Base-by-base conservation (phyloP, 345 rosid genomes). In the Theobroma cacao region DNA sequence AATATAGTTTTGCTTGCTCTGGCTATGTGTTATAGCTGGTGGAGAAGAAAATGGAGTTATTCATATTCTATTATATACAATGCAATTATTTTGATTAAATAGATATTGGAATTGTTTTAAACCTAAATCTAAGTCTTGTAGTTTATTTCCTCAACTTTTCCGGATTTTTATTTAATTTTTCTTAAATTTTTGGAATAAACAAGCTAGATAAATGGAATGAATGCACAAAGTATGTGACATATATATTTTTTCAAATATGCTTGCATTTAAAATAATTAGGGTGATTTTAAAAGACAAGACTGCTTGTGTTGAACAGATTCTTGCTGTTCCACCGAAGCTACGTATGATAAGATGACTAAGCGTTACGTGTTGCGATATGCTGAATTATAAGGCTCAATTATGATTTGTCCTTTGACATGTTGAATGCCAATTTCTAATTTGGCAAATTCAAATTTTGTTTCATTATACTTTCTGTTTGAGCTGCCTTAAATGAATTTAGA, bases 401-500 rank as follows among this genome's bases (percentile, higher is more conserved):
- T 47, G 52, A 13, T 4, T 47, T 14, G 52, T 47, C 18, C 52
- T 47, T 47, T 41, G 47, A 41, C 47, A 41, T 41, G 47, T 7
- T 9, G 20, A 7, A 24, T 22, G 7, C 20, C 3, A 17, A 30
- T 68, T n/a, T 17, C 18, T 7, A 24, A 36, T 30, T 47, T 47
- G 52, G 52, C 52, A 47, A 47, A 14, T 47, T 18, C 13, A 47
- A 38, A 47, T 10, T 36, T 41, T 47, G 18, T 47, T 13, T 47
- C 52, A 13, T 47, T 58, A 12, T 31, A 47, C 10, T 47, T 48
- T 30, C 12, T n/a, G 31, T 33, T 28, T 31, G 48, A 0, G 13
- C 80, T n/a, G 76, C 85, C 91, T 92, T 92, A 81, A 93, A 81
- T 61, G 71, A 71, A 71, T 74, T 72, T 79, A 96, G 99, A 96